Percentiles rank a stretch among this genome's conserved stretches.
Evolutionary conservation across 305 asterid genomes (phyloP).

Genomic region (Plantago coronopus): DNA sequence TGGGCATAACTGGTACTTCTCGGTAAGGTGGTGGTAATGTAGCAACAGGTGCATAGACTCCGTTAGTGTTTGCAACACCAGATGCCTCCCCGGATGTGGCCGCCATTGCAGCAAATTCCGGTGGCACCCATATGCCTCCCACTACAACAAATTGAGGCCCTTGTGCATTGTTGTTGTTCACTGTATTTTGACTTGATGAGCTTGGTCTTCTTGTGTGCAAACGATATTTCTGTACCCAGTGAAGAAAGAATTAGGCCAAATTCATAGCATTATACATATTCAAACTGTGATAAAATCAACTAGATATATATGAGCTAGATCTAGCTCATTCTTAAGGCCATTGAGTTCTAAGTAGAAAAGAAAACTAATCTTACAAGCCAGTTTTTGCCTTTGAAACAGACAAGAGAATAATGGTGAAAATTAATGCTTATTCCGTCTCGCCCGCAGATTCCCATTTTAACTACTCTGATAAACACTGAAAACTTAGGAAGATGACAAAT

Average conservation of each 20-base stretch:
- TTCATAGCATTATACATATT: not conserved
- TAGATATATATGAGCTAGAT: too few species aligned
- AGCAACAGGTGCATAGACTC: slow-evolving; percentile 57
- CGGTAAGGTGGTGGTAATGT: slow-evolving; percentile 39
- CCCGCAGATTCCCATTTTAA: too few species aligned
- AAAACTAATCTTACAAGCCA: too few species aligned
- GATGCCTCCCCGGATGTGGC: slow-evolving; percentile 30
- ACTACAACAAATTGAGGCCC: slow-evolving; percentile 74
- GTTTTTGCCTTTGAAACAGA: too few species aligned
- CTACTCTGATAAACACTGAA: not conserved
- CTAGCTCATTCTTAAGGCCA: too few species aligned
- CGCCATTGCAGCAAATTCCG: slow-evolving; percentile 48
- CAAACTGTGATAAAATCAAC: too few species aligned
- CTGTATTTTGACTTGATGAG: slow-evolving; percentile 34
- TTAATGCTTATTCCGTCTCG: too few species aligned
- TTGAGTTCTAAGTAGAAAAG: too few species aligned
- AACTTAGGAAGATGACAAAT: not conserved
- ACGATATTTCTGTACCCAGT: slow-evolving; percentile 61
- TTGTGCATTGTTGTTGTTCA: slow-evolving; percentile 31
- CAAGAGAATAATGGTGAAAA: too few species aligned
- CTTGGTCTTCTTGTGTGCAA: slow-evolving; percentile 71
- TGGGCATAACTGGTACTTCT: slow-evolving; percentile 27
- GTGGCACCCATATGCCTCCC: slow-evolving; percentile 88
- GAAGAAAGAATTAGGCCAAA: not conserved
- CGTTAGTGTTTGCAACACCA: slow-evolving; percentile 27